Evolutionary conservation across 257 asterid genomes (phyloP).

Genomic region (Avicennia marina): DNA sequence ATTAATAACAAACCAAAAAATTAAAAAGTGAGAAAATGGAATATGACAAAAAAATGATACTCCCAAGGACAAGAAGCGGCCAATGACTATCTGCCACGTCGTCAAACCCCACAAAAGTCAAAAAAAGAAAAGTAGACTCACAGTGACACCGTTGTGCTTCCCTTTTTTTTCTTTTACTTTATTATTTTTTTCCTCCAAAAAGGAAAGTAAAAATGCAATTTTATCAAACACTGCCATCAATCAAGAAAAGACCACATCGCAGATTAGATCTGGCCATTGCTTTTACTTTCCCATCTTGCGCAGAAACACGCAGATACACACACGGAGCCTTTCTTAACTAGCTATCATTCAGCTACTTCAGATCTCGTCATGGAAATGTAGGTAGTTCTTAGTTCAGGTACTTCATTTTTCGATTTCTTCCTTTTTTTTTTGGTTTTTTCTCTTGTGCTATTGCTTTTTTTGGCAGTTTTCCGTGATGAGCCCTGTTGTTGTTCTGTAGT

Average conservation of each 20-base stretch:
- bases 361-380: constrained; percentile 43
- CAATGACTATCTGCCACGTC: constrained; percentile 17
- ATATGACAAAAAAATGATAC: not conserved
- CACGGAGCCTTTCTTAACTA: constrained; percentile 14
- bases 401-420: constrained; percentile 13
- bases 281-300: constrained; percentile 23
- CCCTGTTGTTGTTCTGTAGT: constrained; percentile 5
- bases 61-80: not conserved
- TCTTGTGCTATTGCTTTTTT: not conserved
- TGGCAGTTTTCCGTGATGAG: no score
- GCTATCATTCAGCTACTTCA: constrained; percentile 15
- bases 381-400: constrained; percentile 25
- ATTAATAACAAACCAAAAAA: no score
- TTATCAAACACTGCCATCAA: constrained; percentile 38
- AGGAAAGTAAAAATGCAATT: constrained; percentile 27
- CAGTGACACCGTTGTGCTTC: constrained; percentile 37
- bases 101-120: not conserved
- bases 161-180: constrained; percentile 20
- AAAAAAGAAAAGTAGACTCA: constrained; percentile 7
- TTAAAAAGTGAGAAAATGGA: no score
- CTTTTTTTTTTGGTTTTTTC: not conserved
- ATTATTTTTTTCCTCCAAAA: constrained; percentile 10
- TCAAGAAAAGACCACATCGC: constrained; percentile 31
- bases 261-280: constrained; percentile 46
- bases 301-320: constrained; percentile 16